Evolutionary conservation across 1,284 basidiomycete genomes (phyloP), one percentile per base, ranked within the genome.

Genomic region (Bjerkandera adusta): DNA sequence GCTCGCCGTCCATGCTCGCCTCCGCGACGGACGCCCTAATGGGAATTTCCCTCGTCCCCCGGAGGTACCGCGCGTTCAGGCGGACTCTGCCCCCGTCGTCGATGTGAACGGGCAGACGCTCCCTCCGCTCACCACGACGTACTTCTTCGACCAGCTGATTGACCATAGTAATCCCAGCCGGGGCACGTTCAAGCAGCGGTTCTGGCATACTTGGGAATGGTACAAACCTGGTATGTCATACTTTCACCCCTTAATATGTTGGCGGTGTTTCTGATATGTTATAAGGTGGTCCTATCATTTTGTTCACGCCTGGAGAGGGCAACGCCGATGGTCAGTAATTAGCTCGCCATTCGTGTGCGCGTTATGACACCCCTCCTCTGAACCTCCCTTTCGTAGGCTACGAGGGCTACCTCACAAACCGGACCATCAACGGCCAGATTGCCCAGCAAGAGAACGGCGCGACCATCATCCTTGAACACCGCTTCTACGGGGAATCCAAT

Each of bases 131-230:
- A 59, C 56, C 55, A 62, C 61, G 40, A 72, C 73, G 2, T 88
- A 83, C 64, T 68, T 66, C 53, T 89, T 88, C 55, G 78, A 80
- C 56, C 85, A 88, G 59, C 67, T 87, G 51, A 83, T 87, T 45
- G 85, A 89, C 64, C 86, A 88, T 62, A 77, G 69, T 48, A 73
- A 85, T 46, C 80, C 83, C 4, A 68, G 68, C n/a, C 66, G 77
- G n/a, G 86, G 85, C n/a, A 89, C 84, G 5, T 89, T 89, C 64
- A 70, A 80, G 61, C 86, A 89, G 62, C 74, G 85, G 29, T 89
- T 74, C 64, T 86, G 81, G 81, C 73, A 77, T 54, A 77, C 78
- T 32, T 81, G 69, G 60, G 77, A 84, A 59, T 82, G 71, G 57
- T 86, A 85, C 56, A 68, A 80, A 57, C 50, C 64, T 36, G 80